phyloP scores from a whole-genome alignment of 768 basidiomycete genomes.

The Exsudoporus frostii region DNA sequence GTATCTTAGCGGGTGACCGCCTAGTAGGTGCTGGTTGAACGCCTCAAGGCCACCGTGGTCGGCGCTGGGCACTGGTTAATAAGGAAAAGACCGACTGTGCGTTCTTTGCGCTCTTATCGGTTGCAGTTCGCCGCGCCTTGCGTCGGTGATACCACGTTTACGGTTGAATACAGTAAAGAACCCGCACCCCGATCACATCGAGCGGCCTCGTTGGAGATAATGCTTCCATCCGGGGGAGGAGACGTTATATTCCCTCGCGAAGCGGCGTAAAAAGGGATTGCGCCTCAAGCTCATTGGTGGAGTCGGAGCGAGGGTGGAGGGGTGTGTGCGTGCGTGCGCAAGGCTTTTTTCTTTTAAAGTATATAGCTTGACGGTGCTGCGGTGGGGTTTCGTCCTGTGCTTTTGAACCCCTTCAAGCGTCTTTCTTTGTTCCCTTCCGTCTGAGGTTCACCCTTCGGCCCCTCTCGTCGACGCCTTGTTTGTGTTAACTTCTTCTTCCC shows the following conservation, averaged over 20 bases:
- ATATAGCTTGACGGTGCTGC: conserved; percentile 18
- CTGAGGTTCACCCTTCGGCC: not conserved
- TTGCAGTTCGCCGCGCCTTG: conserved; percentile 3
- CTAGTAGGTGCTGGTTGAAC: not conserved
- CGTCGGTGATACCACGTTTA: not conserved
- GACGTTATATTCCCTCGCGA: conserved; percentile 6
- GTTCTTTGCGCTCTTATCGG: not conserved
- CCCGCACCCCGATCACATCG: not conserved
- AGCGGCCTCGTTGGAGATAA: conserved; percentile 12
- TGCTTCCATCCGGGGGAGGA: conserved; percentile 11
- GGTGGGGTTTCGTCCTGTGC: not conserved
- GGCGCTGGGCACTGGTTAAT: not conserved
- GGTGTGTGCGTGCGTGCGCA: not conserved
- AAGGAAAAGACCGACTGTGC: not conserved
- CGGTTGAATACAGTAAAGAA: not conserved
- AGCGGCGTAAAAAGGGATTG: conserved; percentile 7
- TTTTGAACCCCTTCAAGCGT: not conserved
- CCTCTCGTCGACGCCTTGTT: not conserved
- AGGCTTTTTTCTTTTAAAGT: not conserved
- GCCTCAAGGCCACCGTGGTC: not conserved
- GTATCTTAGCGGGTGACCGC: not conserved
- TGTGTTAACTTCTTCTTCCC: not conserved
- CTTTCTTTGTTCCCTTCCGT: not conserved
- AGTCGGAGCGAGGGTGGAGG: conserved; percentile 23
- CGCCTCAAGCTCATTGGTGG: conserved; percentile 17